Evolutionary conservation across 257 asterid genomes (phyloP).

Genomic region (Rubia yunnanensis): DNA sequence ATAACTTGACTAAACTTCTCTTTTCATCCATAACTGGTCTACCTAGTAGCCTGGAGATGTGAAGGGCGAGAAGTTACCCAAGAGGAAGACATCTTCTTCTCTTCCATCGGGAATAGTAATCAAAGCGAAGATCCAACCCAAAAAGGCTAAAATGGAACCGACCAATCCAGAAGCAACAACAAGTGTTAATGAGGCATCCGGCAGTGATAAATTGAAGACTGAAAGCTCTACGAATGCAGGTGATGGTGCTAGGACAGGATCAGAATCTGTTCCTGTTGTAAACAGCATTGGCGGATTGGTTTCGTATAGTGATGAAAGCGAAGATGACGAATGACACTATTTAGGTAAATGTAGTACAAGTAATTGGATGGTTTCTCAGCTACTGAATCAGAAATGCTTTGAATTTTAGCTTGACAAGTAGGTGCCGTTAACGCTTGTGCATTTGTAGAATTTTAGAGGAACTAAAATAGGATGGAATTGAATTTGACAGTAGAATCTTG

Average conservation of each 20-base stretch:
- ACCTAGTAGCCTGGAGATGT: not conserved
- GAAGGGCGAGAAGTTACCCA: slow-evolving; percentile 40
- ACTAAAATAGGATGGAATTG: not conserved
- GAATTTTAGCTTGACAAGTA: too few relatives aligned
- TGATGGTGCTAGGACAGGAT: not conserved
- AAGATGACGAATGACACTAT: slow-evolving; percentile 43
- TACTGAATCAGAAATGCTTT: not conserved
- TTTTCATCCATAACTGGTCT: not conserved
- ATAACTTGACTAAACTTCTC: not conserved
- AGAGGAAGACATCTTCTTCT: slow-evolving; percentile 41
- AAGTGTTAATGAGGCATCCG: slow-evolving; percentile 3
- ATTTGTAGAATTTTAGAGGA: not conserved
- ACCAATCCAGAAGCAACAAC: slow-evolving; percentile 20
- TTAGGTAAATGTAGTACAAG: not conserved
- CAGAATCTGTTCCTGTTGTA: slow-evolving; percentile 3
- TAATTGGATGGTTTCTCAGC: not conserved
- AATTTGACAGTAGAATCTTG: not conserved
- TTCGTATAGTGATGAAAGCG: slow-evolving; percentile 85
- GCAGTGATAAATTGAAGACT: slow-evolving; percentile 6
- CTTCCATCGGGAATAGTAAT: slow-evolving; percentile 46
- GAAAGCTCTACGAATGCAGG: not conserved
- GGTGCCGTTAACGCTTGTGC: not conserved
- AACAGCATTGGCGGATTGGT: slow-evolving; percentile 41
- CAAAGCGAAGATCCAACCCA: slow-evolving; percentile 69
- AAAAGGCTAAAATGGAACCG: slow-evolving; percentile 55